Conservation (phyloP, 1,284 basidiomycete species). For the Malassezia brasiliensis region DNA sequence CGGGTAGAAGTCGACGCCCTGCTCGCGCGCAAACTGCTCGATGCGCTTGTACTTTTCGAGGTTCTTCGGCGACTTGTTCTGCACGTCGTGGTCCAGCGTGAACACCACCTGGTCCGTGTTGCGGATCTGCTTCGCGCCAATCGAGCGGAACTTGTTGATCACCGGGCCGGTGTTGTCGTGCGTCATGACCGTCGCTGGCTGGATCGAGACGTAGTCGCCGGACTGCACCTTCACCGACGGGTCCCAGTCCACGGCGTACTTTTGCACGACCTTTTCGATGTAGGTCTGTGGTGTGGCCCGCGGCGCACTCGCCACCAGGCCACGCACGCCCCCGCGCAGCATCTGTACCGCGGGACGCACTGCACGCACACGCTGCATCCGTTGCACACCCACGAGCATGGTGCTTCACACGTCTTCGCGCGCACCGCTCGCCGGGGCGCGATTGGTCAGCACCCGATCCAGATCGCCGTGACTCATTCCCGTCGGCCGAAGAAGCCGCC, state of each 20-base stretch:
- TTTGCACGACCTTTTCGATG: conserved; percentile 96
- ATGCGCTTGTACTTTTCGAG: conserved; percentile 85
- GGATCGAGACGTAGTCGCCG: conserved; percentile 99
- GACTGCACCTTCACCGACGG: conserved; percentile 59
- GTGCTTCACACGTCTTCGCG: not conserved
- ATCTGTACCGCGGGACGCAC: not conserved
- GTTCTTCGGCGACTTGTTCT: conserved; percentile 91
- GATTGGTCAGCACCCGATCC: not conserved
- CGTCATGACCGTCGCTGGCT: conserved; percentile 74
- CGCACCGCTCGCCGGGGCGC: too few relatives aligned
- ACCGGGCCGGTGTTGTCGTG: conserved; percentile 89
- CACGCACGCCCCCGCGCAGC: not conserved
- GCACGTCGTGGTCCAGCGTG: conserved; percentile 95
- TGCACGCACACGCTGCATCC: not conserved
- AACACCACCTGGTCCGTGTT: conserved; percentile 82
- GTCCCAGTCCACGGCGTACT: conserved; percentile 81
- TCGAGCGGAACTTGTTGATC: conserved; percentile 81
- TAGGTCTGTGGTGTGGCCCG: conserved; percentile 59
- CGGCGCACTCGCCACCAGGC: conserved; percentile 1
- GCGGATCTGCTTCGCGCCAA: conserved; percentile 76
- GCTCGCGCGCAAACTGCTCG: conserved; percentile 76
- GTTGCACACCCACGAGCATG: not conserved
- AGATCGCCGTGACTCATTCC: not conserved
- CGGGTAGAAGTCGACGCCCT: conserved; percentile 89
- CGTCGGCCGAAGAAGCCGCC: not conserved